These are phyloP conservation scores for Xanthoconium stramineum DNA, from an alignment of 768 basidiomycete genomes.

Conservation along the genomic window DNA sequence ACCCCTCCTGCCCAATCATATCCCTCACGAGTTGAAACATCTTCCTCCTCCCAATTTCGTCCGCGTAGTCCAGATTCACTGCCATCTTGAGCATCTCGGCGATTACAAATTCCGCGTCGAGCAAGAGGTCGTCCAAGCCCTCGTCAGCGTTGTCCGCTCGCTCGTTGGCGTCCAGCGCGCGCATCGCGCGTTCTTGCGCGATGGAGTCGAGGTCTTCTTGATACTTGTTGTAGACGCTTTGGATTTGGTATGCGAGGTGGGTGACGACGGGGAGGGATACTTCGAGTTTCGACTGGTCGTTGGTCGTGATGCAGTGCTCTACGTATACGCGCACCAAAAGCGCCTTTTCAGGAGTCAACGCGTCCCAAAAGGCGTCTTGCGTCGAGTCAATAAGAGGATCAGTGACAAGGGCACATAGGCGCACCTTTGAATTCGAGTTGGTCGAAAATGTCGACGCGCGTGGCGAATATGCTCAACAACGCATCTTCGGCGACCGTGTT, in stretches of 20 bases:
- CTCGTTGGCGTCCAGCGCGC: conserved; percentile 35
- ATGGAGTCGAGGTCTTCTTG: conserved; percentile 42
- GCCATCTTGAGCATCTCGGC: conserved; percentile 79
- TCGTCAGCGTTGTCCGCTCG: conserved; percentile 43
- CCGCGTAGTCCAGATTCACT: conserved; percentile 80
- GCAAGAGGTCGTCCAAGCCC: conserved; percentile 35
- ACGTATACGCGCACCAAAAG: conserved; percentile 84
- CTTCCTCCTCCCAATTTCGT: conserved; percentile 86
- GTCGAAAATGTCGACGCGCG: conserved; percentile 62
- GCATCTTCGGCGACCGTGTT: conserved; percentile 70
- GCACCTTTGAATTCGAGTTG: conserved; percentile 66
- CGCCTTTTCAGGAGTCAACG: conserved; percentile 68
- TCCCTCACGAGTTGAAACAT: conserved; percentile 85
- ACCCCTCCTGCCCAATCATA: conserved; percentile 70
- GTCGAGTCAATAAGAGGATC: background rate
- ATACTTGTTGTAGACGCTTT: conserved; percentile 66
- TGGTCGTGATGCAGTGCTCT: conserved; percentile 64
- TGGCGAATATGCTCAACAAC: conserved; percentile 66
- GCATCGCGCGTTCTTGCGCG: conserved; percentile 34
- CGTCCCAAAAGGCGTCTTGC: conserved; percentile 68
- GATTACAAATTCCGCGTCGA: conserved; percentile 57
- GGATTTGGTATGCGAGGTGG: conserved; percentile 70
- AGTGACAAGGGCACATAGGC: conserved; percentile 16
- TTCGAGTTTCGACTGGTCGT: conserved; percentile 64
- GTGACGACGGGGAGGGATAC: conserved; percentile 80